Evolutionary conservation across 345 rosid genomes (phyloP), one percentile per base, ranked within the genome.

Genomic region (Ceriops tagal): DNA sequence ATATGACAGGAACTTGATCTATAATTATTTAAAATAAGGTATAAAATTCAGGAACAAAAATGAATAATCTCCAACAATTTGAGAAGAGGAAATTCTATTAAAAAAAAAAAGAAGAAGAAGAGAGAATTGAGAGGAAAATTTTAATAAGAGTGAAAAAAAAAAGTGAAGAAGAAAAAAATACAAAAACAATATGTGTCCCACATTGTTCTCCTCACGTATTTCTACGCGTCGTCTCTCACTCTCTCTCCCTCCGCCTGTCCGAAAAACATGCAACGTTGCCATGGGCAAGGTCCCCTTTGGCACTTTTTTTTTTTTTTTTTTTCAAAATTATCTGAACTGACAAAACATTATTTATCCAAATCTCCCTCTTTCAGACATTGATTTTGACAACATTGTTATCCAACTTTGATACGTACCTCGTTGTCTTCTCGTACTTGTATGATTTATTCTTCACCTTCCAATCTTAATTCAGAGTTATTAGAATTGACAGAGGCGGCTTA

Each of bases 261-360:
- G 58, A n/a, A 43, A 64, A 57, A 57, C 46, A 71, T 20, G 69
- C 22, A 71, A 56, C 49, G 7, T 71, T 63, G 32, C 22, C n/a
- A 21, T 2, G 15, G 26, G 26, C 31, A 47, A 35, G 6, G 6
- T 7, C 46, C 1, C 11, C 9, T 4, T 39, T 8, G 11, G 24
- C 58, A 0, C 1, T 66, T 34, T 24, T 5, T 6, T 1, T 53
- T 22, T 51, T 51, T 13, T 20, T 18, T n/a, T 53, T 21, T 20
- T n/a, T n/a, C n/a, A n/a, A 37, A 8, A 37, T 27, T 61, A 18
- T 18, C 3, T 20, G 4, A 13, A 11, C 27, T 18, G 22, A 39
- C 21, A 24, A 24, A 24, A 15, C 47, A 37, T 39, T 27, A 20
- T 19, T 21, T 60, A 4, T 60, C 21, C 18, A 43, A 43, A 15